Evolutionary conservation across 139 green algal genomes (phyloP), one percentile per base, ranked within the genome.

Genomic region (Chlamydomonas sphaeroides): DNA sequence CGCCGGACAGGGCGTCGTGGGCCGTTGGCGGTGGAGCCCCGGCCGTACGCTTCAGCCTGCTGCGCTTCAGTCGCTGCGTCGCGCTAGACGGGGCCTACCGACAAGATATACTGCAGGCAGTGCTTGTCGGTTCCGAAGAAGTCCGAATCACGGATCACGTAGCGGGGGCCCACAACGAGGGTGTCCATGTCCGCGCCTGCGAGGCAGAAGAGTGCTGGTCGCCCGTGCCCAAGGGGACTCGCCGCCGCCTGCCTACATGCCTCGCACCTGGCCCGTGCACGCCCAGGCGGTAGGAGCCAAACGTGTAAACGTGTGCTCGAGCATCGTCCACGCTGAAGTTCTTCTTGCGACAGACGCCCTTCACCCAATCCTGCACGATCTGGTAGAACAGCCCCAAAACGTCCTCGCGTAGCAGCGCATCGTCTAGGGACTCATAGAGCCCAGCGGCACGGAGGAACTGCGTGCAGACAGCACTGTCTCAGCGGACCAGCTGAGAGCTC

Each of bases 111-210:
- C 79, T 95, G 80, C 66, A 96, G 80, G 77, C 90, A 93, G 84
- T 95, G 88, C 25, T 89, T 83, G 70, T 93, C 88, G 6, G 51
- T 65, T 7, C 96, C 97, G 85, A 99, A 99, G 66, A 99, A 99
- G 79, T 99, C 91, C 23, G 87, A 83, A n/a, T 98, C 92, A 3
- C 95, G 86, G 8, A 79, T 89, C 15, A 91, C 89, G 74, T 96
- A 95, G 14, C 68, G 82, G 10, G 97, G 97, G 0, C 97, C 97
- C 23, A 99, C 91, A 65, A 94, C 98, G 49, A 99, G 89, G 14
- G 96, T 98, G 81, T 99, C 97, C 85, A 99, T 99, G 88, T 99
- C 97, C 75, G 92, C 91, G 20, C 97, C 96, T 92, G 95, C 65
- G 70, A 8, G 45, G 45, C 45, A 8, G 45, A 51, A 51, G 10